Percentiles rank a stretch among this genome's conserved stretches.
These are phyloP conservation scores for Malassezia yamatoensis DNA, from an alignment of 1,284 basidiomycete species.

Conservation along the genomic window DNA sequence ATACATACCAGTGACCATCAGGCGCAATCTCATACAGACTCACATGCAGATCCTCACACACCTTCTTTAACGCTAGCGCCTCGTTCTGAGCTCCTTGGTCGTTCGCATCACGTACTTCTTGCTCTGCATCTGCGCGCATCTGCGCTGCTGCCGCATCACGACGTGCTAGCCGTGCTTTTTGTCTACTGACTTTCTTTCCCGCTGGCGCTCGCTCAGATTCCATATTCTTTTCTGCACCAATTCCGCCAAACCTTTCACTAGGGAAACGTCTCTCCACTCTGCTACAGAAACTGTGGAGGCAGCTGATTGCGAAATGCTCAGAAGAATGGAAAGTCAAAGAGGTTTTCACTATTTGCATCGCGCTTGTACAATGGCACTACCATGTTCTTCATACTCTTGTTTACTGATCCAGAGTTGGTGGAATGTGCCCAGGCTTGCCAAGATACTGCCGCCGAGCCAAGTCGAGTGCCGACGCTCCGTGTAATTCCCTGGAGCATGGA, in stretches of 20 bases:
- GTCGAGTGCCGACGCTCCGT: slow-evolving; percentile 42
- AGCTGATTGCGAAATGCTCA: not conserved
- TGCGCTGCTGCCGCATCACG: slow-evolving; percentile 20
- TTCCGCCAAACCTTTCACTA: not conserved
- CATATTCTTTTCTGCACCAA: not conserved
- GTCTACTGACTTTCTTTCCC: slow-evolving; percentile 17
- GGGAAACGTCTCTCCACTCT: no score
- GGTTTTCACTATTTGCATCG: slow-evolving; percentile 30
- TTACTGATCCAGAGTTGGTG: slow-evolving; percentile 47
- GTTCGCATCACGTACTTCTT: slow-evolving; percentile 4
- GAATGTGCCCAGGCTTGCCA: slow-evolving; percentile 43
- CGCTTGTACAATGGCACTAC: slow-evolving; percentile 39
- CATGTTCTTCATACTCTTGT: slow-evolving; percentile 47
- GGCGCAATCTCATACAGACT: slow-evolving; percentile 59
- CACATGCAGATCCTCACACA: slow-evolving; percentile 2
- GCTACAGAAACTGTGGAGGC: not conserved
- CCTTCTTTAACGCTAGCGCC: not conserved
- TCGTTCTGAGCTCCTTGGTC: slow-evolving; percentile 1
- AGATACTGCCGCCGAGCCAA: slow-evolving; percentile 44
- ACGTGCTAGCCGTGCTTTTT: slow-evolving; percentile 24
- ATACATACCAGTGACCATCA: slow-evolving; percentile 68
- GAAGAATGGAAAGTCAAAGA: no score
- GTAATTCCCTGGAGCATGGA: slow-evolving; percentile 44
- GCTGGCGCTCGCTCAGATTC: slow-evolving; percentile 5
- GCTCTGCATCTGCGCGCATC: slow-evolving; percentile 14